phyloP scores from a whole-genome alignment of 2,329 filamentous ascomycete genomes.

The Huntiella decipiens region DNA sequence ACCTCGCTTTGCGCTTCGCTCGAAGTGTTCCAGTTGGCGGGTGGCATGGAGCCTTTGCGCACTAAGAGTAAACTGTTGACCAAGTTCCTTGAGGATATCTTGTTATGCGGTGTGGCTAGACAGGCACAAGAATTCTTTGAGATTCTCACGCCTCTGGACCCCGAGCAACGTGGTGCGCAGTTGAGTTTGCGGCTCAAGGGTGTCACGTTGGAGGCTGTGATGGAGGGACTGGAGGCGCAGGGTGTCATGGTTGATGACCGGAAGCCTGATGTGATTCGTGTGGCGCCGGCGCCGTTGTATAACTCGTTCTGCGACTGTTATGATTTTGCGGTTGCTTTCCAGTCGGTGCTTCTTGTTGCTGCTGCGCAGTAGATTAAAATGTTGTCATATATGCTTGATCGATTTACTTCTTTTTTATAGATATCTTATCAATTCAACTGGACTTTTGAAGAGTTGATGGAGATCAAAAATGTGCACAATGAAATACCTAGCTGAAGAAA shows the following conservation, averaged over 20 bases:
- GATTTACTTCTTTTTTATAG: too few relatives aligned
- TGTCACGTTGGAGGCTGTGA: slow-evolving; percentile 41
- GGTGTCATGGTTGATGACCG: slow-evolving; percentile 64
- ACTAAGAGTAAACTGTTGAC: slow-evolving; percentile 50
- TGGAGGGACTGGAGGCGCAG: slow-evolving; percentile 38
- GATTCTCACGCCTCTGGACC: slow-evolving; percentile 47
- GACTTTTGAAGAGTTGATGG: too few relatives aligned
- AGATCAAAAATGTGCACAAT: too few relatives aligned
- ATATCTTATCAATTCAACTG: too few relatives aligned
- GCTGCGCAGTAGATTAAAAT: neutral
- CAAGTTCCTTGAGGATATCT: slow-evolving; percentile 48
- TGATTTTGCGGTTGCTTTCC: slow-evolving; percentile 17
- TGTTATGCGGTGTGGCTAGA: slow-evolving; percentile 20
- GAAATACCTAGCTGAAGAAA: too few relatives aligned
- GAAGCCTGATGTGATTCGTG: slow-evolving; percentile 59
- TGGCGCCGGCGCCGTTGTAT: slow-evolving; percentile 64
- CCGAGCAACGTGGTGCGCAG: slow-evolving; percentile 52
- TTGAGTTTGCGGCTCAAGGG: slow-evolving; percentile 46
- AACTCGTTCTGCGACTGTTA: slow-evolving; percentile 49
- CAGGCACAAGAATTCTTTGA: slow-evolving; percentile 22
- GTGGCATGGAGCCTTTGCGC: slow-evolving; percentile 41
- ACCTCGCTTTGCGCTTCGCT: slow-evolving; percentile 52
- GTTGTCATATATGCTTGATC: neutral
- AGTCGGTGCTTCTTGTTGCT: slow-evolving; percentile 13
- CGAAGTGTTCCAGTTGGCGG: slow-evolving; percentile 47